Conservation (phyloP, 495 filamentous ascomycete genomes). For the Trichoderma gamsii region DNA sequence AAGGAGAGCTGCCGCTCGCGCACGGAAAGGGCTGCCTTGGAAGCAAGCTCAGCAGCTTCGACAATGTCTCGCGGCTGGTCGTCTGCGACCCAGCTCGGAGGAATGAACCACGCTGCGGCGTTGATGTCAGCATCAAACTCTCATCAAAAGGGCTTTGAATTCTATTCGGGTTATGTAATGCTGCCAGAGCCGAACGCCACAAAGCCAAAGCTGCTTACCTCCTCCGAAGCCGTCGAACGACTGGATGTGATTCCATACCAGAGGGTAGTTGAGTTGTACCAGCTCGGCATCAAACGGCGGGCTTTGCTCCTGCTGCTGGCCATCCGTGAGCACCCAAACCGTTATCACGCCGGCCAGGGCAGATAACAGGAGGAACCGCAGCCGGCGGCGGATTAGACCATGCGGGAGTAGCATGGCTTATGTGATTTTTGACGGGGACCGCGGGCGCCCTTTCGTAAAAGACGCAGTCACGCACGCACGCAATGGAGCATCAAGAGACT, state of each 20-base stretch:
- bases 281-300: background rate
- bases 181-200: background rate
- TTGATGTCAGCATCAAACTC: conserved; percentile 3
- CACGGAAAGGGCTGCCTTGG: background rate
- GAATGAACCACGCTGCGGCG: background rate
- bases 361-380: background rate
- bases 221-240: background rate
- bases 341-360: background rate
- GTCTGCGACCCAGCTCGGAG: background rate
- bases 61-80: background rate
- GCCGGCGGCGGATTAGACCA: conserved; percentile 2
- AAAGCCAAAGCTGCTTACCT: conserved; percentile 8
- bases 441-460: background rate
- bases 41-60: background rate
- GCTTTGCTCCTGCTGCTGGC: background rate
- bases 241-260: conserved; percentile 2
- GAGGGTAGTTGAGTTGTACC: background rate
- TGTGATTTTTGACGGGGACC: background rate
- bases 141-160: conserved; percentile 4
- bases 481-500: too few relatives aligned
- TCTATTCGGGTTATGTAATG: background rate
- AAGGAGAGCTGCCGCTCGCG: background rate
- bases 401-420: conserved; percentile 3
- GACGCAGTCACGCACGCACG: background rate
- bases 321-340: background rate